Evolutionary conservation across 2,329 filamentous ascomycete genomes (phyloP).

Genomic region (Passalora sequoiae): DNA sequence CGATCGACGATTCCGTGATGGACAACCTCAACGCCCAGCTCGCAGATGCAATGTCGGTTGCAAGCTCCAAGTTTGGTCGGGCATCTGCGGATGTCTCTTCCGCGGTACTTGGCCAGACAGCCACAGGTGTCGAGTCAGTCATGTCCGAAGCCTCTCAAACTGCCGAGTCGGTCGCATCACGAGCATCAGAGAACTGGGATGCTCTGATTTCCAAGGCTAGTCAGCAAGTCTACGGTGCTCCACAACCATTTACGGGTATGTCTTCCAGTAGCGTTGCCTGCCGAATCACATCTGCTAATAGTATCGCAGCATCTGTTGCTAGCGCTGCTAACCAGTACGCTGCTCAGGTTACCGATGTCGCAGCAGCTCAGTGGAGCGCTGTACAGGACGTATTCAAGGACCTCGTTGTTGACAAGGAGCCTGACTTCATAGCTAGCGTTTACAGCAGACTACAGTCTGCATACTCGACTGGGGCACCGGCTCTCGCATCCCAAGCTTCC

Average conservation of each 20-base stretch:
- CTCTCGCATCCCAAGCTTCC: conserved; percentile 48
- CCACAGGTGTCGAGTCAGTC: conserved; percentile 46
- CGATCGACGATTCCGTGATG: conserved; percentile 28
- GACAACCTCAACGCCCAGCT: conserved; percentile 30
- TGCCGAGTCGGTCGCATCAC: conserved; percentile 42
- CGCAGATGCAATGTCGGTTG: conserved; percentile 28
- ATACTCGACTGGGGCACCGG: conserved; percentile 63
- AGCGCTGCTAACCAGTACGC: conserved; percentile 55
- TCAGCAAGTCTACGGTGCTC: conserved; percentile 64
- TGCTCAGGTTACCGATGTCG: conserved; percentile 58
- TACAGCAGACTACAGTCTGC: conserved; percentile 65
- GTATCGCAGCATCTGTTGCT: conserved; percentile 35
- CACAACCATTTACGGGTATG: conserved; percentile 44
- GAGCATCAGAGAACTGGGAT: conserved; percentile 60
- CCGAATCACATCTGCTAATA: background rate
- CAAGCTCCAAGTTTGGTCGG: conserved; percentile 42
- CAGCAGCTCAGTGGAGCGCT: conserved; percentile 61
- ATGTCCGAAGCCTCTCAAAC: background rate
- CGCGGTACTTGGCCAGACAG: conserved; percentile 44
- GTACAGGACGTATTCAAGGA: conserved; percentile 71
- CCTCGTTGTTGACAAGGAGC: conserved; percentile 69
- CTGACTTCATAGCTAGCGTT: conserved; percentile 75
- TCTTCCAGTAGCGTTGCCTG: no score
- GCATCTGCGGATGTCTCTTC: conserved; percentile 44
- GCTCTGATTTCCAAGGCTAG: conserved; percentile 60